phyloP scores from a whole-genome alignment of 2,329 filamentous ascomycete species.

The Ophiostoma novo-ulmi region DNA sequence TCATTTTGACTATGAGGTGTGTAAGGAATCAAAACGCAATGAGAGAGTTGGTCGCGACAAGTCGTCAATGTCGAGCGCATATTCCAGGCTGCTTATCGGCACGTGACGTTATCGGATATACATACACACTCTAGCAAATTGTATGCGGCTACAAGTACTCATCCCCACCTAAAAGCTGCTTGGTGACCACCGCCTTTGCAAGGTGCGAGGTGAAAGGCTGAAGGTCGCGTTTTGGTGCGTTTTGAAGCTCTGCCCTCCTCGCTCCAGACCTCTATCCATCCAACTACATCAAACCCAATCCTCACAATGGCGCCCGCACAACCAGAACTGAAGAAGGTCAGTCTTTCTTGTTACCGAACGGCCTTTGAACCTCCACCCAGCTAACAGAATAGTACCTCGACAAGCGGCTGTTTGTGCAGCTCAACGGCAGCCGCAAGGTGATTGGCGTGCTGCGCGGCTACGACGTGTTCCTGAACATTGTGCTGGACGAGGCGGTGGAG shows the following conservation, averaged over 20 bases:
- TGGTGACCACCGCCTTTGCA: conserved; percentile 17
- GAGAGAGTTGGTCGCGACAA: not conserved
- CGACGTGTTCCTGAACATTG: conserved; percentile 98
- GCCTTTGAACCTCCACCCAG: no score
- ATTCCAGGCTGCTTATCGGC: conserved; percentile 11
- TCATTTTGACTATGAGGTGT: conserved; percentile 40
- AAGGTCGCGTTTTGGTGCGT: not conserved
- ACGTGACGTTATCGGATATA: conserved; percentile 12
- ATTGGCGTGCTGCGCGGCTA: conserved; percentile 92
- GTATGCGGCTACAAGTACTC: not conserved
- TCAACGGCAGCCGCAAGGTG: conserved; percentile 96
- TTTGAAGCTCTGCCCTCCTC: conserved; percentile 7
- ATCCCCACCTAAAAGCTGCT: conserved; percentile 14
- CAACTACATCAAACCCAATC: conserved; percentile 15
- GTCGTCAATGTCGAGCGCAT: conserved; percentile 2
- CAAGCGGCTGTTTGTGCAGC: conserved; percentile 95
- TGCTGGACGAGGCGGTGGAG: conserved; percentile 93
- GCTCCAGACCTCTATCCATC: conserved; percentile 24
- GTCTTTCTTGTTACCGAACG: not conserved
- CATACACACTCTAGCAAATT: not conserved
- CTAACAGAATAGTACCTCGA: conserved; percentile 74
- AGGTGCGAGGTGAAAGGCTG: not conserved
- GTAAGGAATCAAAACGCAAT: not conserved
- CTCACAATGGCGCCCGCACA: conserved; percentile 92
- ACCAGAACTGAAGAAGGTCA: conserved; percentile 96